A percentile compares a stretch with the other conserved stretches of the same genome.
Conservation (phyloP, 2,329 filamentous ascomycete species). For the Xylariaceae sp. region DNA sequence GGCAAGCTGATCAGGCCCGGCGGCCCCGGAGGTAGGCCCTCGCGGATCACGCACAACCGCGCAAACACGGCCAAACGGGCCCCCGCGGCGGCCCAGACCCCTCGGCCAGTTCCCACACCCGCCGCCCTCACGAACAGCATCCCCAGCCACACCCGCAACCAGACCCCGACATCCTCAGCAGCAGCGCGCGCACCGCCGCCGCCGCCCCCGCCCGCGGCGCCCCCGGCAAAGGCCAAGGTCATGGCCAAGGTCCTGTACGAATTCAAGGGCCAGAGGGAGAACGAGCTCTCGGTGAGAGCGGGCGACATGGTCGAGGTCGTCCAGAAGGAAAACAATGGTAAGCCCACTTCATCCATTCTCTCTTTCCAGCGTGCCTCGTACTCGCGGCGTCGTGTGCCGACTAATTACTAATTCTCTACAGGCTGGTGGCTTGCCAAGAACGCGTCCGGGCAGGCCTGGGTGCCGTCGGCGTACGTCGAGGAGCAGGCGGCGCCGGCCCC, state of each 20-base stretch:
- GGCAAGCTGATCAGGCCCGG: slow-evolving; percentile 89
- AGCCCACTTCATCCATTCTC: too few relatives aligned
- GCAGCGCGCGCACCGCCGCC: slow-evolving; percentile 56
- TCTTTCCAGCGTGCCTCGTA: too few relatives aligned
- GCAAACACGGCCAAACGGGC: slow-evolving; percentile 25
- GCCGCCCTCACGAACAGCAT: slow-evolving; percentile 26
- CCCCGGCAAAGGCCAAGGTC: slow-evolving; percentile 60
- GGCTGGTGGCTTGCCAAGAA: slow-evolving; percentile 96
- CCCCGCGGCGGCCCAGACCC: slow-evolving; percentile 19
- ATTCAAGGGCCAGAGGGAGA: slow-evolving; percentile 75
- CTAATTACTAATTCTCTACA: slow-evolving; percentile 35
- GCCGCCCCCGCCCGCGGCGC: slow-evolving; percentile 59
- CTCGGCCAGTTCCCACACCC: slow-evolving; percentile 31
- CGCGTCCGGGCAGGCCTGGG: slow-evolving; percentile 70
- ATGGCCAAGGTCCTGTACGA: slow-evolving; percentile 90
- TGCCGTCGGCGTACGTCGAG: slow-evolving; percentile 88
- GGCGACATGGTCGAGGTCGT: slow-evolving; percentile 82
- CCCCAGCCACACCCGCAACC: slow-evolving; percentile 47
- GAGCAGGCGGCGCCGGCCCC: slow-evolving; percentile 61
- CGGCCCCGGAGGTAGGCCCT: slow-evolving; percentile 73
- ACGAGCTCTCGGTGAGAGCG: slow-evolving; percentile 73
- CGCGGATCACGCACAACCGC: slow-evolving; percentile 54
- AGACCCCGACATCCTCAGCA: slow-evolving; percentile 41
- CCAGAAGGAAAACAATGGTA: slow-evolving; percentile 94
- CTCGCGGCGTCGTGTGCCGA: not conserved